Evolutionary conservation across 768 basidiomycete genomes (phyloP), one percentile per base, ranked within the genome.

Genomic region (Pleurotus pulmonarius): DNA sequence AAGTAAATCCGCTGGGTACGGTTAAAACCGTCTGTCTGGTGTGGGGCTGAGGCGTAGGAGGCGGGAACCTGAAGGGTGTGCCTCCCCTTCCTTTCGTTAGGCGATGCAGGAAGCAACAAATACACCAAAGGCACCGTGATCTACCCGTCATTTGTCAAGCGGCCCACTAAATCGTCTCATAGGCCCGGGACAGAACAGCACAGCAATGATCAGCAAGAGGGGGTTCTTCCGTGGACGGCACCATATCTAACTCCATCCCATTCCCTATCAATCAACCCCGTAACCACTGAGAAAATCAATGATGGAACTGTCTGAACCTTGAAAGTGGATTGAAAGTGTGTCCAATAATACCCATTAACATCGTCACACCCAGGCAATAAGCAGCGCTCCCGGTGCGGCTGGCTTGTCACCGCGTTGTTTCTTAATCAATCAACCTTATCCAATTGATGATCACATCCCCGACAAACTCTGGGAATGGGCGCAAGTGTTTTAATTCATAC

Each of bases 181-280:
- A 24, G 51, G 37, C 39, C 9, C 15, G 16, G 38, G 38, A 37
- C 6, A 26, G 20, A 11, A 34, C 39, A 18, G 51, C 51, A 53
- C 51, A 53, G 51, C 51, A 53, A 53, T 53, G 51, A 53, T 53
- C 51, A 53, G 39, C 51, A 53, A 18, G 48, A 34, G 26, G 16
- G 11, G 16, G n/a, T 41, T 24, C 38, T 53, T 53, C 51, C 51
- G 51, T 39, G 41, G 29, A 37, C 51, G 51, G 51, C 51, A 53
- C 51, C 51, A 38, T 53, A 34, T 34, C 29, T 34, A 34, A 34
- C 29, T 34, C 29, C 29, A 34, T 34, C 29, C 29, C 29, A 34
- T 8, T 9, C 8, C 29, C 51, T 22, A 18, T 11, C 51, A 37
- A 53, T 53, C 51, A 53, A 34, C 38, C 29, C 51, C 39, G 39